Evolutionary conservation across 257 asterid genomes (phyloP).

Genomic region (Solanum virginianum): DNA sequence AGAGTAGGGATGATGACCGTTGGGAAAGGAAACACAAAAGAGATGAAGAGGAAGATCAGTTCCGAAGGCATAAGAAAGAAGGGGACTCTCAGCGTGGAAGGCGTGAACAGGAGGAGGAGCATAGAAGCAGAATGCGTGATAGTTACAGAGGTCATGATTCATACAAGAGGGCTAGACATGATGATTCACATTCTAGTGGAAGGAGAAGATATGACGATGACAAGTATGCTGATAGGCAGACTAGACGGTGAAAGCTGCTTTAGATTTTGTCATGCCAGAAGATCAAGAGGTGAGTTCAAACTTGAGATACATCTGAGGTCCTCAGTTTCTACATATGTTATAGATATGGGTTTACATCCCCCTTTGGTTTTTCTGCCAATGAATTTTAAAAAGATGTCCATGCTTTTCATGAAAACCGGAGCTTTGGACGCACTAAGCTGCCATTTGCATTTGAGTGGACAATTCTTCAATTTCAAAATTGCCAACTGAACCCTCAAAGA

Average conservation of each 20-base stretch:
- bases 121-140: conserved; percentile 23
- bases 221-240: conserved; percentile 38
- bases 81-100: conserved; percentile 13
- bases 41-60: conserved; percentile 37
- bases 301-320: background rate
- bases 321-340: background rate
- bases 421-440: background rate
- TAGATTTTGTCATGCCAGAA: background rate
- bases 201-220: conserved; percentile 37
- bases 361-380: background rate
- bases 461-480: background rate
- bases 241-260: conserved; percentile 21
- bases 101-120: conserved; percentile 28
- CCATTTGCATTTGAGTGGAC: background rate
- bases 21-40: conserved; percentile 41
- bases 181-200: conserved; percentile 39
- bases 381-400: background rate
- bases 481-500: background rate
- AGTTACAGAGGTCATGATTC: conserved; percentile 24
- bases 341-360: background rate
- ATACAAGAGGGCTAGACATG: conserved; percentile 47
- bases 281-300: background rate
- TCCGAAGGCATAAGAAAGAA: conserved; percentile 22
- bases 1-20: conserved; percentile 25
- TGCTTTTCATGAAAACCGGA: background rate